Evolutionary conservation across 2,329 filamentous ascomycete genomes (phyloP), one percentile per base, ranked within the genome.

Genomic region (Hortaea werneckii): DNA sequence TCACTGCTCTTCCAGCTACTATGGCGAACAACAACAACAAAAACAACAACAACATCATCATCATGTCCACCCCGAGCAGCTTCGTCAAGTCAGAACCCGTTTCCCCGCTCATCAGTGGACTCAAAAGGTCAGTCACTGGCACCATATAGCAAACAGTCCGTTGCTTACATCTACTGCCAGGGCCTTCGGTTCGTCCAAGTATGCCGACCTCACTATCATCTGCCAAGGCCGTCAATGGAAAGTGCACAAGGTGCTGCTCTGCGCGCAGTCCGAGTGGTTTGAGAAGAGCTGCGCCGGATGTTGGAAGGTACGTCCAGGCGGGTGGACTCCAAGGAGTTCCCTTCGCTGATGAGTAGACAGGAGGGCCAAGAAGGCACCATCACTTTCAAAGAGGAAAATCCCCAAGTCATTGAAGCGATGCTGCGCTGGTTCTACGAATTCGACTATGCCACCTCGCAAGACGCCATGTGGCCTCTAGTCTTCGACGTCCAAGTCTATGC

Each of bases 401-500:
- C 47, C 11, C 13, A 43, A 2, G 40, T 35, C 7, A 43, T 51
- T 4, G 48, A 53, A 11, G 49, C 51, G 4, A 49, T 55, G 45
- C 41, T 55, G 12, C 37, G 32, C 37, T 55, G 37, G 34, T 29
- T 50, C 20, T 53, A 53, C 47, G 44, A 48, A 26, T 45, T 46
- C n/a, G 41, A 50, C 44, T 49, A 50, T 49, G 44, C 13, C 30
- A 46, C 26, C 20, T 41, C 50, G 41, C 53, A 48, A 44, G 51
- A 51, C 45, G n/a, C n/a, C n/a, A n/a, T n/a, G n/a, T n/a, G 44
- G 48, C 49, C 52, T 43, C 46, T 47, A 20, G 13, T 46, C 13
- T 40, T 53, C 41, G 49, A 51, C 39, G 37, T 61, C 4, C 39
- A 40, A 11, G 34, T 11, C 5, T 68, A 63, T 54, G 42, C 57